phyloP scores from a whole-genome alignment of 352 stramenopile species.

The Ochromonadaceae sp. region DNA sequence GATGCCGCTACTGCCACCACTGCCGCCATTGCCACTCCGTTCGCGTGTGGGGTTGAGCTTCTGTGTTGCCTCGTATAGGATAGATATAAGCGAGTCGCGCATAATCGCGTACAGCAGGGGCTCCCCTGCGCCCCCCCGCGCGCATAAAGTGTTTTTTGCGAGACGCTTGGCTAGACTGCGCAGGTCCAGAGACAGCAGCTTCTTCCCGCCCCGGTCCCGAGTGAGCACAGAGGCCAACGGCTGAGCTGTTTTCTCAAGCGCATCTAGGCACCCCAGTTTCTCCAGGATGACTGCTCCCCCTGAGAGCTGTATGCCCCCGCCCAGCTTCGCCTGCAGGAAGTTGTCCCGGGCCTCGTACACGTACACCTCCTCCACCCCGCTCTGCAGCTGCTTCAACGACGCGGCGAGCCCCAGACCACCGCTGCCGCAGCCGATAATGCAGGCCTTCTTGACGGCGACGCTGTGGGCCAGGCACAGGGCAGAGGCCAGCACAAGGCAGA shows the following conservation, averaged over 20 bases:
- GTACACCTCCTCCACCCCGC: not conserved
- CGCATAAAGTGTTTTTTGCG: not conserved
- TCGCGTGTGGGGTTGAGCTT: not conserved
- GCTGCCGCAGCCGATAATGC: slow-evolving; percentile 3
- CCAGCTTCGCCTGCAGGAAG: not conserved
- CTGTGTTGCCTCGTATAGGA: not conserved
- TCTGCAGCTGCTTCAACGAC: not conserved
- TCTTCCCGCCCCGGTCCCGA: not conserved
- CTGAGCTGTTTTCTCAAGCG: not conserved
- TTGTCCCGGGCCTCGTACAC: not conserved
- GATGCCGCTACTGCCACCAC: not conserved
- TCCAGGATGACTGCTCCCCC: not conserved
- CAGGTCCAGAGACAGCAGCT: not conserved
- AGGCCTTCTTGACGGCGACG: too few relatives aligned
- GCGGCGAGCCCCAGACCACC: not conserved
- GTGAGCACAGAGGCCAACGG: not conserved
- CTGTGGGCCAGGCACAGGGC: too few relatives aligned
- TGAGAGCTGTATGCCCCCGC: not conserved
- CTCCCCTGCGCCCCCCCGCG: too few relatives aligned
- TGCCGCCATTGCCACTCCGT: not conserved
- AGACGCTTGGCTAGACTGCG: not conserved
- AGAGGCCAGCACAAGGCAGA: too few relatives aligned
- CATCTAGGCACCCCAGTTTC: not conserved
- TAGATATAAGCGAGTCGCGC: not conserved
- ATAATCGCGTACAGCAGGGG: not conserved